Base-by-base conservation (phyloP, 148 eudicot genomes). In the Persicaria tinctoria region DNA sequence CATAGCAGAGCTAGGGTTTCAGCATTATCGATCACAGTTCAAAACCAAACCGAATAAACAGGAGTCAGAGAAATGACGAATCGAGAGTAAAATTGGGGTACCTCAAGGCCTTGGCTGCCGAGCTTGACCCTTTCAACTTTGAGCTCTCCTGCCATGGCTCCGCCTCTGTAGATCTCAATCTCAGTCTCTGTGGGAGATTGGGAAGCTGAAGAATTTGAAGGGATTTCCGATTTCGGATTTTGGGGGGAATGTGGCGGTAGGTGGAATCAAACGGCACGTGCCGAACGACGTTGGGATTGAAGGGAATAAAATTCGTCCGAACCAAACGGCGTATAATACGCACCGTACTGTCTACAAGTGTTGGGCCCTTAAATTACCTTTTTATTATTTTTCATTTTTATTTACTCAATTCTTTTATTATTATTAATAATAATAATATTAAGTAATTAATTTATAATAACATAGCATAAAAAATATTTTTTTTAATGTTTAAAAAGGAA, bases 31-130 rank as follows among this genome's bases (percentile, higher is more conserved):
- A 32, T 32, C 41, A 32, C 41, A 32, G 41, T 32, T 32, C 2
- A 32, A 32, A 32, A 32, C 1, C 41, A 32, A 32, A 32, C 41
- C 41, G 41, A 32, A 32, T 2, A 32, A 32, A 32, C 41, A 32
- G 41, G 41, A 32, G 41, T 32, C 41, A 32, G 41, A 59, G 38
- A 59, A 59, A 2, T 32, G 46, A 63, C 11, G 68, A 63, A 27
- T 32, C 4, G 4, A 38, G 46, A 64, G 10, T n/a, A 8, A n/a
- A 14, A 17, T 4, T 60, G 2, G 62, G 20, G 46, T 75, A 84
- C 87, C 84, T 81, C 80, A 27, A 84, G 63, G 51, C 87, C 87
- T 72, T 84, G 87, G 47, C 49, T 76, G 0, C 87, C 87, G 20
- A 84, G 45, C 73, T 84, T 77, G 55, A 84, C 80, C 74, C 75